A percentile compares a stretch with the other conserved stretches of the same genome.
Conservation (phyloP, 225 moss, liverwort and hornwort genomes). For the Sphagnum contortum region DNA sequence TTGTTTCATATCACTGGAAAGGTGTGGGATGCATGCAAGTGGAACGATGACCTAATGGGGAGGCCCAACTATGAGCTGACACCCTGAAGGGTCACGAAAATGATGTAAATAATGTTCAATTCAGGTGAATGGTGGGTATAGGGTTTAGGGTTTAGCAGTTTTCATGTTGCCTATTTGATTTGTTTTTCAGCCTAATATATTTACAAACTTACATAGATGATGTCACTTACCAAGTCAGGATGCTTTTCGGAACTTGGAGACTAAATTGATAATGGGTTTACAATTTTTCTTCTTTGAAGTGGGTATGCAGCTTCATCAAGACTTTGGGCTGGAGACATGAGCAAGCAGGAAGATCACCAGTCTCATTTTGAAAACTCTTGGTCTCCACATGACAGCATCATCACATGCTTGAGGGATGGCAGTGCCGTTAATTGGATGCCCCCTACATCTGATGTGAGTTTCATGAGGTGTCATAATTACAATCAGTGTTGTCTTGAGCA, state of each 20-base stretch:
- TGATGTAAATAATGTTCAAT: slow-evolving; percentile 97
- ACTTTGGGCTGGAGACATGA: slow-evolving; percentile 40
- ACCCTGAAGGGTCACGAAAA: slow-evolving; percentile 86
- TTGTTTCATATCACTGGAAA: slow-evolving; percentile 13
- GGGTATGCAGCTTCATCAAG: slow-evolving; percentile 93
- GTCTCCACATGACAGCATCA: slow-evolving; percentile 95
- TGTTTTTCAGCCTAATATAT: no score
- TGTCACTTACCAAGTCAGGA: background rate
- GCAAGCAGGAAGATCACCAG: slow-evolving; percentile 45
- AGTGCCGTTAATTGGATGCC: slow-evolving; percentile 97
- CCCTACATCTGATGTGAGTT: slow-evolving; percentile 69
- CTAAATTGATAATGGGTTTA: background rate
- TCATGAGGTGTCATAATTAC: no score
- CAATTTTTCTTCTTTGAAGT: slow-evolving; percentile 32
- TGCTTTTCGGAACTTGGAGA: background rate
- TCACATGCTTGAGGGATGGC: slow-evolving; percentile 95
- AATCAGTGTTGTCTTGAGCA: no score
- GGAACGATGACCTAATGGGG: slow-evolving; percentile 87
- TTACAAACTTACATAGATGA: no score
- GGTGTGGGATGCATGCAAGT: slow-evolving; percentile 99
- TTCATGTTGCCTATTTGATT: no score
- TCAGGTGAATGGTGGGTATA: slow-evolving; percentile 46
- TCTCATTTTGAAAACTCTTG: slow-evolving; percentile 66
- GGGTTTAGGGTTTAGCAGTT: no score
- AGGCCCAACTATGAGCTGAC: slow-evolving; percentile 89